Conservation (phyloP, 176 grass and related monocot genomes). For the Zea mays region Zm-B73-REFERENCE-NAM-5.0 NC_050101.1:98705501-98706000, state of each 20-base stretch:
- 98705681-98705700: not conserved
- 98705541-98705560: conserved; percentile 95
- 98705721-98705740: conserved; percentile 39
- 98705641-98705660: not conserved
- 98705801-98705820: conserved; percentile 89
- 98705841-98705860: conserved; percentile 96
- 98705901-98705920: conserved; percentile 77
- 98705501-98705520: conserved; percentile 86
- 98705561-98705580: conserved; percentile 8
- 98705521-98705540: conserved; percentile 89
- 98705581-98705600: not conserved
- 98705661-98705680: not conserved
- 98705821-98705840: conserved; percentile 90
- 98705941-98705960: conserved; percentile 92
- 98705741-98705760: conserved; percentile 89
- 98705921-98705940: conserved; percentile 97
- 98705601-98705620: not conserved
- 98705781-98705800: conserved; percentile 97
- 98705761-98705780: conserved; percentile 82
- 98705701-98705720: conserved; percentile 19
- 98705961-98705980: conserved; percentile 82
- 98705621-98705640: not conserved
- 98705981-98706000: conserved; percentile 85
- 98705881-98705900: conserved; percentile 89
- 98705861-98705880: conserved; percentile 90